Evolutionary conservation across 805 yeast species (phyloP), one percentile per base, ranked within the genome.

Genomic region (Pichia californica): DNA sequence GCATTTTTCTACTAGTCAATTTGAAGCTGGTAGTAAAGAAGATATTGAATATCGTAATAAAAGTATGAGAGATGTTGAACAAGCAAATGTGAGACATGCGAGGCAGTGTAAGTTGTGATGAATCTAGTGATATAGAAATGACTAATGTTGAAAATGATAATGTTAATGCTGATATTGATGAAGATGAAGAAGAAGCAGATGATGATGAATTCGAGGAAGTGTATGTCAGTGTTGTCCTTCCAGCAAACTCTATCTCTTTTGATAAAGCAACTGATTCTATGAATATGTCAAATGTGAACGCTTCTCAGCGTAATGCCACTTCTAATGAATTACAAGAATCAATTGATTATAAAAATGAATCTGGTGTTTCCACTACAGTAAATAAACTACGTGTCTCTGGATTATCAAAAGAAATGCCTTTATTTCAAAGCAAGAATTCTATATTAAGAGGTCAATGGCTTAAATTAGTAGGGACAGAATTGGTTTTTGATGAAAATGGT

Each of bases 11-110:
- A 57, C 69, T 44, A 78, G 77, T 16, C 44, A 48, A 11, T 81
- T 76, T 52, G 96, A 87, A 64, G 95, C 96, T 6, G 96, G 96
- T 10, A 84, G 95, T 3, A 87, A 81, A 50, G 95, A 83, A 40
- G 96, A 88, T 61, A 78, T 88, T 41, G 77, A 74, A 51, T 74
- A 76, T 14, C 71, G 88, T 56, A 56, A 51, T 49, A 49, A 46
- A 20, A 48, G 47, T 15, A 44, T 45, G 27, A 59, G 53, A 25
- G 55, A 53, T 33, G 50, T 41, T 52, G 53, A 44, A 44, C 46
- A 31, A 11, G 49, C 39, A 14, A 48, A 47, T 29, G 21, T 9
- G 19, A 32, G 38, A 33, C 36, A 35, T 11, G 60, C 58, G 61
- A 58, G 63, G 60, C 59, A 47, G 23, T 51, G 53, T 36, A 48